Base-by-base conservation (phyloP, 1,284 basidiomycete genomes). In the Cryptococcus neoformans region DNA sequence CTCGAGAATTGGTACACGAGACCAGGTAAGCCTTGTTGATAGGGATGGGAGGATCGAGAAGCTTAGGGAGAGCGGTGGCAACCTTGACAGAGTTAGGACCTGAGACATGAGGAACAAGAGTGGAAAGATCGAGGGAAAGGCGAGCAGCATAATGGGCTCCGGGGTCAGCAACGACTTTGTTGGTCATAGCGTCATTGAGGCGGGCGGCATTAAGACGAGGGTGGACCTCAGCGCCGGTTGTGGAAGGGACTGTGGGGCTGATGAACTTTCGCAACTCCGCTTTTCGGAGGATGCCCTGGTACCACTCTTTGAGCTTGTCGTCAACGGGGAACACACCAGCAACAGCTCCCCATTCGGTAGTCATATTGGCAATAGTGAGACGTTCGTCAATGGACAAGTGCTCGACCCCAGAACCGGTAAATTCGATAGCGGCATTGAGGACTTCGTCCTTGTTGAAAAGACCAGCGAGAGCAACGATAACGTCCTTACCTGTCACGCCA, bases 21-120 rank as follows among this genome's bases (percentile, higher is more conserved):
- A 99, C 92, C 53, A 99, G 89, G 78, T 99, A 99, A 0, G 95
- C 95, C 78, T 99, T 99, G 72, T 99, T 84, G 74, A 99, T 97
- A 34, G 84, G 80, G 66, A 99, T 89, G 38, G 83, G 83, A 44
- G 84, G 80, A 45, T 84, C 79, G 68, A 90, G 85, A 16, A 99
- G 84, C 44, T 83, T 81, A 4, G 92, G 88, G 0, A 99, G 83
- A 0, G 95, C 91, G 0, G 88, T 98, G 14, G 93, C 90, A 40
- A 98, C 79, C 77, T 99, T 99, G 77, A 99, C 96, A 67, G 90
- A 93, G 79, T 99, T 99, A 10, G 95, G 95, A 2, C 95, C 95
- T 12, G 92, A 95, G 39, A 97, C 89, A 75, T 99, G 91, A 0
- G 95, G 95, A 0, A 94, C 88, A 44, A 99, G 87, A 0, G 93